Base-by-base conservation (phyloP, 495 filamentous ascomycete genomes). In the Neurospora hispaniola region DNA sequence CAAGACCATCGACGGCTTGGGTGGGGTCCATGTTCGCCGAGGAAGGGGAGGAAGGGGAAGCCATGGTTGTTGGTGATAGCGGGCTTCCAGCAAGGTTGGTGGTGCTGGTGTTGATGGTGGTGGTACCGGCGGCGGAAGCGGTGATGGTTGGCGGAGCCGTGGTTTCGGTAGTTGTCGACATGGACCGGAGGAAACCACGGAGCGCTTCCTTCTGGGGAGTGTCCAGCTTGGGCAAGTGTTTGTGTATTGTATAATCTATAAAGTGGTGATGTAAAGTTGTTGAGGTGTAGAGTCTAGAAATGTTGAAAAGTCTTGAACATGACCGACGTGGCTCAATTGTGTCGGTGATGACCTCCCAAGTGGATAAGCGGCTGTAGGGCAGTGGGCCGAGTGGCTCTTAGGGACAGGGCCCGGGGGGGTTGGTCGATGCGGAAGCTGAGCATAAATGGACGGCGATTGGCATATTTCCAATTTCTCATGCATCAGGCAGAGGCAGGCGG, bases 1-100 rank as follows among this genome's bases (percentile, higher is more conserved):
- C 79, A 40, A 82, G 75, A 40, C 79, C 80, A 72, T 82, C 80
- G 31, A 82, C 76, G 27, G 78, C 77, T 62, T 80, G 76, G 23
- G 76, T 75, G 44, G 78, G 77, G 70, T 79, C 78, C 31, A 41
- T 5, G 16, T 69, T 42, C 6, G 14, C 43, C 18, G 44, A n/a
- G 43, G 27, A 66, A 3, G 27, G 54, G 54, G 54, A 66, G 12
- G 14, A 66, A 18, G 54, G 54, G 54, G 54, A 38, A 18, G 27
- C 54, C 54, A 66, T 66, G 7, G 54, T 66, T 0, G 27, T 66
- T 66, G 54, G 54, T 35, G 54, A 9, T 18, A 35, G 0, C 35
- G 54, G 54, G 11, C 54, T 66, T 1, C 27, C 14, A 27, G 54
- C 12, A 35, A 31, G 54, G 14, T 66, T 66, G 54, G 27, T 38